A percentile compares a stretch with the other conserved stretches of the same genome.
Evolutionary conservation across 2,329 filamentous ascomycete genomes (phyloP).

Genomic region (Xylaria sp.): DNA sequence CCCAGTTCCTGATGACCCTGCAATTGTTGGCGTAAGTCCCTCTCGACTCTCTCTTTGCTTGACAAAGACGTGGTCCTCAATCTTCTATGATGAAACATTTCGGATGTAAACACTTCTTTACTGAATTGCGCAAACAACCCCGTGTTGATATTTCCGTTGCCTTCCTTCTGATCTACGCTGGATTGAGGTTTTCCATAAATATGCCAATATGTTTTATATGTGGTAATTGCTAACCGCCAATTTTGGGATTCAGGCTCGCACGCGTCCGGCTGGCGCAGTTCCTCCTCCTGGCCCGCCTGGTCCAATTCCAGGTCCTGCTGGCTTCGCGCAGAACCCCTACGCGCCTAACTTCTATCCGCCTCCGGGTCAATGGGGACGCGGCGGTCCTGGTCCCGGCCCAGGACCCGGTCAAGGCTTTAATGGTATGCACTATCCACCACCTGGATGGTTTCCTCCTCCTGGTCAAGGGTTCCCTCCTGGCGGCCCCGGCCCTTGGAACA

Average conservation of each 20-base stretch:
- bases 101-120: constrained; percentile 92
- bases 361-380: constrained; percentile 65
- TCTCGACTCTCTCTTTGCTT: constrained; percentile 1
- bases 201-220: background rate
- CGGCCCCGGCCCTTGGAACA: constrained; percentile 69
- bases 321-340: constrained; percentile 58
- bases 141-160: constrained; percentile 99
- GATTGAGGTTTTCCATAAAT: constrained; percentile 39
- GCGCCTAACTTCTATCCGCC: constrained; percentile 62
- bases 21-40: constrained; percentile 94
- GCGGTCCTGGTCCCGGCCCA: constrained; percentile 64
- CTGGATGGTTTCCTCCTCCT: constrained; percentile 82
- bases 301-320: constrained; percentile 50
- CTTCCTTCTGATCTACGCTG: constrained; percentile 90
- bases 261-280: constrained; percentile 49
- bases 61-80: constrained; percentile 30
- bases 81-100: constrained; percentile 87
- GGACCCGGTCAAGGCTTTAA: constrained; percentile 72
- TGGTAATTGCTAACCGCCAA: constrained; percentile 44
- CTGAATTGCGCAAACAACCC: constrained; percentile 92
- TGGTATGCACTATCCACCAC: constrained; percentile 80
- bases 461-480: constrained; percentile 78
- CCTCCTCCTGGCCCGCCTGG: constrained; percentile 43
- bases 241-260: constrained; percentile 50
- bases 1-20: constrained; percentile 90